Evolutionary conservation across 2,329 filamentous ascomycete genomes (phyloP).

Genomic region (Colletotrichum tropicicola): DNA sequence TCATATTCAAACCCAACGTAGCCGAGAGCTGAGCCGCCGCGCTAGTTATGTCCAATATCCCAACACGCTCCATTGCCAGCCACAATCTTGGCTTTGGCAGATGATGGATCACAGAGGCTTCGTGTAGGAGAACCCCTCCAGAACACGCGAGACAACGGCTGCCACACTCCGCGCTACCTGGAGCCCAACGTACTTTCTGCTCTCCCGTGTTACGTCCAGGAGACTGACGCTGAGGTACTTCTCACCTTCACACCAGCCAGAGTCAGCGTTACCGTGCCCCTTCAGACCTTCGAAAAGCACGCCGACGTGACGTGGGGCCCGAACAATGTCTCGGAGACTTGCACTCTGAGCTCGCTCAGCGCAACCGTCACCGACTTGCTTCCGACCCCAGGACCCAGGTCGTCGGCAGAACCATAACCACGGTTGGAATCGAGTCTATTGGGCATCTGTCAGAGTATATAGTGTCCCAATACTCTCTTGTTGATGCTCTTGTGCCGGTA

Average conservation of each 20-base stretch:
- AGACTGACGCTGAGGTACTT: background rate
- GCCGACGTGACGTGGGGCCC: background rate
- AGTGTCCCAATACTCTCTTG: no score
- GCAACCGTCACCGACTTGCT: background rate
- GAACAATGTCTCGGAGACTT: slow-evolving; percentile 21
- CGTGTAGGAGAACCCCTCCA: background rate
- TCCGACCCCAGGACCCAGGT: slow-evolving; percentile 12
- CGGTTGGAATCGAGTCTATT: no score
- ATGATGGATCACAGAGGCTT: background rate
- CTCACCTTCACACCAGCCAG: background rate
- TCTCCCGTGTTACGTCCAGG: background rate
- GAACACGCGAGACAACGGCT: slow-evolving; percentile 1
- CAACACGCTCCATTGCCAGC: background rate
- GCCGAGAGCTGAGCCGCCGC: no score
- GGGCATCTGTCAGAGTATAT: no score
- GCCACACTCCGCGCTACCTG: background rate
- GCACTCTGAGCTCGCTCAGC: background rate
- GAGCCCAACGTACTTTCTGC: background rate
- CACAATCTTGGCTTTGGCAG: background rate
- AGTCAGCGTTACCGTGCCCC: background rate
- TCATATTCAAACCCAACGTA: no score
- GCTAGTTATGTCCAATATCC: no score
- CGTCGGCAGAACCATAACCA: background rate
- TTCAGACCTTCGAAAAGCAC: background rate
- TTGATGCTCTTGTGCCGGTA: no score